phyloP scores from a whole-genome alignment of 345 rosid genomes.

The Crucihimalaya himalaica region DNA sequence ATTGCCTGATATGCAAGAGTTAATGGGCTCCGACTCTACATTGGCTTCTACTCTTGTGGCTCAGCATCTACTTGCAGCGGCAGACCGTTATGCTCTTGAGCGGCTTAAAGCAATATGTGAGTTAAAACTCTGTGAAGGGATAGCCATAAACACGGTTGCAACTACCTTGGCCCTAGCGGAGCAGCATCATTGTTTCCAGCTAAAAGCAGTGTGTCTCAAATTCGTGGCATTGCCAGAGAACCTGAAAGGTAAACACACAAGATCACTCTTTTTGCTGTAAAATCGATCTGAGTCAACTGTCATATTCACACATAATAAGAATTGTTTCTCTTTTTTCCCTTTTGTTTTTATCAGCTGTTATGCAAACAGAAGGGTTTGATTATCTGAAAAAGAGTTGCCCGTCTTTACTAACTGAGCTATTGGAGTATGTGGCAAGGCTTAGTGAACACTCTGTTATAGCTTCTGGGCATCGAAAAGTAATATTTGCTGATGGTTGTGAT shows the following conservation, averaged over 20 bases:
- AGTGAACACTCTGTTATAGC: conserved; percentile 58
- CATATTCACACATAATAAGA: neutral
- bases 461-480: conserved; percentile 48
- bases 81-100: conserved; percentile 73
- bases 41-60: conserved; percentile 66
- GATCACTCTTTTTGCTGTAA: neutral
- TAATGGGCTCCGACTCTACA: conserved; percentile 55
- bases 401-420: conserved; percentile 56
- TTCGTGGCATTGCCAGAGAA: conserved; percentile 62
- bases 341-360: conserved; percentile 54
- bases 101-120: conserved; percentile 73
- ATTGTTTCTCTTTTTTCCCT: neutral
- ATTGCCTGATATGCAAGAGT: conserved; percentile 73
- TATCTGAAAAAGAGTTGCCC: conserved; percentile 64
- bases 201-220: conserved; percentile 75
- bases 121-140: conserved; percentile 66
- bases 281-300: neutral
- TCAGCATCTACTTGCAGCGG: conserved; percentile 85
- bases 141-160: conserved; percentile 77
- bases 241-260: conserved; percentile 53
- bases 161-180: conserved; percentile 83
- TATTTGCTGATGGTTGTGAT: conserved; percentile 55
- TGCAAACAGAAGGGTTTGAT: conserved; percentile 78
- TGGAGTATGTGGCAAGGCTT: conserved; percentile 53
- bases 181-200: conserved; percentile 70